phyloP scores from a whole-genome alignment of 495 filamentous ascomycete genomes.

The Penicillium maclennaniae region DNA sequence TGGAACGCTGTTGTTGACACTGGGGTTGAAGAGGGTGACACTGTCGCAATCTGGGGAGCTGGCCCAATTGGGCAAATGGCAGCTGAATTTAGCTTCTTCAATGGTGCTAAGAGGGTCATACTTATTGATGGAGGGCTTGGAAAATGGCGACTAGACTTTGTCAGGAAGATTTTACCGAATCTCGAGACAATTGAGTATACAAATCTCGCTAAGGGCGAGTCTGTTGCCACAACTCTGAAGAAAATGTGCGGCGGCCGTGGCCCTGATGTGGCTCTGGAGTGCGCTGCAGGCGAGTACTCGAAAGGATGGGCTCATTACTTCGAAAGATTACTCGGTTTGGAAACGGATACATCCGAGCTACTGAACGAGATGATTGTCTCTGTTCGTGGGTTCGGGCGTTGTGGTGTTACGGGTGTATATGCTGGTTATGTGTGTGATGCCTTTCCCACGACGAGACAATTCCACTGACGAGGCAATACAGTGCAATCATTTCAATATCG shows the following conservation, averaged over 20 bases:
- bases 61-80: slow-evolving; percentile 75
- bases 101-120: slow-evolving; percentile 72
- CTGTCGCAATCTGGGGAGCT: slow-evolving; percentile 55
- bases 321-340: slow-evolving; percentile 65
- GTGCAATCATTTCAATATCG: slow-evolving; percentile 77
- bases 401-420: slow-evolving; percentile 76
- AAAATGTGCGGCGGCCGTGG: slow-evolving; percentile 61
- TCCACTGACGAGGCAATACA: slow-evolving; percentile 26
- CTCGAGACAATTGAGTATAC: slow-evolving; percentile 57
- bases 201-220: slow-evolving; percentile 47
- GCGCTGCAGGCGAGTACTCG: slow-evolving; percentile 76
- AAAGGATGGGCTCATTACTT: slow-evolving; percentile 78
- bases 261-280: slow-evolving; percentile 76
- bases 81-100: slow-evolving; percentile 63
- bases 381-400: slow-evolving; percentile 68
- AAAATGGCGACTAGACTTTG: slow-evolving; percentile 61
- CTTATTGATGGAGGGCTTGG: slow-evolving; percentile 66
- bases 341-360: slow-evolving; percentile 83
- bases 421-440: slow-evolving; percentile 63
- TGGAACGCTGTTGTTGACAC: slow-evolving; percentile 5
- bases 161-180: slow-evolving; percentile 59
- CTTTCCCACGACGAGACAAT: background rate
- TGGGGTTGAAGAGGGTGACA: slow-evolving; percentile 7
- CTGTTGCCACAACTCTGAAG: slow-evolving; percentile 66
- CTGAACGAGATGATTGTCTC: slow-evolving; percentile 80